Base-by-base conservation (phyloP, 768 basidiomycete genomes). In the Rossbeevera mucosa region DNA sequence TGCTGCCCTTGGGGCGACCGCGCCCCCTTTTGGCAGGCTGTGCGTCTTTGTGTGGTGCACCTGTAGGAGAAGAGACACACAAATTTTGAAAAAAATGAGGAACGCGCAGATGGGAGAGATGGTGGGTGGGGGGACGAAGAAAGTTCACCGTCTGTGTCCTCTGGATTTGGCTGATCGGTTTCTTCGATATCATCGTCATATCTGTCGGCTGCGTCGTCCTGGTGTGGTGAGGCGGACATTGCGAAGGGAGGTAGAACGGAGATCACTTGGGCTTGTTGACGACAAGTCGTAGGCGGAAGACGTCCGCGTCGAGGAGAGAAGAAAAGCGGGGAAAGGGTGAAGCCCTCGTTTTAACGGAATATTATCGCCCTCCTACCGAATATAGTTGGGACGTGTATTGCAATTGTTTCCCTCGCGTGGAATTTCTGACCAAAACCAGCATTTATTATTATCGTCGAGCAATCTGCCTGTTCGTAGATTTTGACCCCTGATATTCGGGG, bases 1-100 rank as follows among this genome's bases (percentile, higher is more conserved):
- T 94, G 71, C 88, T 90, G 61, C 92, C 92, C 69, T 86, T 91
- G 55, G 93, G 93, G 59, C 93, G 83, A 49, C 93, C 93, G 44
- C 93, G 80, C 64, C 88, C 83, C 63, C 92, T 84, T 75, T 91
- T 94, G 55, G 65, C 60, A 38, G 80, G 48, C 51, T 64, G 66
- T 20, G 71, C 61, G 53, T 70, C 63, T 59, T 48, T 65, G 55
- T 73, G 66, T 51, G 74, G 70, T 53, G 76, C 64, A 55, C 73
- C 68, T 64, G 73, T 75, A 72, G 63, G 53, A 53, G 51, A 55
- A 56, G 58, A 46, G n/a, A 54, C 8, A 61, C 28, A 58, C 52
- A 61, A 59, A 55, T 59, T 56, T 33, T 25, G 40, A 18, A 47
- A 61, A 62, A 58, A 58, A 59, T 48, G 50, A 47, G 44, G 51